Evolutionary conservation across 2,329 filamentous ascomycete genomes (phyloP).

Genomic region (Cordyceps cateniannulata): DNA sequence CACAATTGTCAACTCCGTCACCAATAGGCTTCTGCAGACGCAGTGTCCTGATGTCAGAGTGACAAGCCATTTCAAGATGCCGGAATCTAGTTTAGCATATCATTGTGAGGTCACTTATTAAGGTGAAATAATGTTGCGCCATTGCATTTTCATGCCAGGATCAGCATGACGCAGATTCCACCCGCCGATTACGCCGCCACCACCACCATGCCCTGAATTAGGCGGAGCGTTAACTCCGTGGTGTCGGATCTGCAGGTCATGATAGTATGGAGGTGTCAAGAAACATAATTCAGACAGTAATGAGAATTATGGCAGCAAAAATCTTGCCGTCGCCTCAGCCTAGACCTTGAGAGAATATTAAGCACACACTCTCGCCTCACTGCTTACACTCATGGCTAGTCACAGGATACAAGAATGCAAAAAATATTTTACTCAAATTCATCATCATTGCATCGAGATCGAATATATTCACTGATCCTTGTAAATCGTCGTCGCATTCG

Average conservation of each 20-base stretch:
- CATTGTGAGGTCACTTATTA: neutral
- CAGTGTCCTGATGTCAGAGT: constrained; percentile 7
- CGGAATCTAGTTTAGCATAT: neutral
- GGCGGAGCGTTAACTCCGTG: neutral
- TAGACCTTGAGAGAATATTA: too few relatives aligned
- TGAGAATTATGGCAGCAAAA: too few relatives aligned
- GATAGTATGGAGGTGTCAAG: neutral
- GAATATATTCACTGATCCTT: neutral
- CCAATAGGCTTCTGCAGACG: neutral
- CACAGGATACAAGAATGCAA: too few relatives aligned
- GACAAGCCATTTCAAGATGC: neutral
- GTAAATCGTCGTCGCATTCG: constrained; percentile 10
- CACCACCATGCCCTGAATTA: neutral
- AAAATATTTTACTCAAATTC: too few relatives aligned
- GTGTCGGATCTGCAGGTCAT: neutral
- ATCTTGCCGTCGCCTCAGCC: too few relatives aligned
- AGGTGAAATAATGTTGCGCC: neutral
- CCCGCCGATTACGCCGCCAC: neutral
- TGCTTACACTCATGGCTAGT: too few relatives aligned
- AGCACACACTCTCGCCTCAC: too few relatives aligned
- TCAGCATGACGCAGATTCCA: neutral
- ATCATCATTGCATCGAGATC: too few relatives aligned
- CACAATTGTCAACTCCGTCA: neutral
- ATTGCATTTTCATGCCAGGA: neutral
- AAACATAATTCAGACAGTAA: too few relatives aligned